Conservation (phyloP, 169 alveolate genomes). For the Cryptosporidium felis region DNA sequence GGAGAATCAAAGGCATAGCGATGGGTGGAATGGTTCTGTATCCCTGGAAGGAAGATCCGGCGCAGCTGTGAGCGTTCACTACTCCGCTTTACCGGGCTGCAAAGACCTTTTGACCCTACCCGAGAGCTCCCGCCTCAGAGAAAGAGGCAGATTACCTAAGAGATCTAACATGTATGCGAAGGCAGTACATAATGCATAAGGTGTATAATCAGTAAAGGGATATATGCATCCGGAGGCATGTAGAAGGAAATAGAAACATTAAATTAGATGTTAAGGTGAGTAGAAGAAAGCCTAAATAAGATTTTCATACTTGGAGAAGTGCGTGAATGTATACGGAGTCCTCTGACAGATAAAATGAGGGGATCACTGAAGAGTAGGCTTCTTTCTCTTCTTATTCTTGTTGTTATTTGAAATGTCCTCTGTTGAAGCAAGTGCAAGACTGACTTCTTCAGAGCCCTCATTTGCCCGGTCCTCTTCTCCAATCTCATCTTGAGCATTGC, state of each 20-base stretch:
- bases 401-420: not conserved
- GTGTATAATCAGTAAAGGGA: no score
- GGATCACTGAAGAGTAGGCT: no score
- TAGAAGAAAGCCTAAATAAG: no score
- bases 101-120: not conserved
- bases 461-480: not conserved
- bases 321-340: no score
- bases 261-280: no score
- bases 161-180: no score
- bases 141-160: not conserved
- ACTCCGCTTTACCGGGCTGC: not conserved
- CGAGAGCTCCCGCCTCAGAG: not conserved
- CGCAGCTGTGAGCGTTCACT: constrained; percentile 82
- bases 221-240: no score
- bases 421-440: not conserved
- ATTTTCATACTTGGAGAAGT: no score
- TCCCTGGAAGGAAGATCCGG: constrained; percentile 83
- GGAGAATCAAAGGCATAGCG: not conserved
- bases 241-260: no score
- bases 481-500: not conserved
- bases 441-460: not conserved
- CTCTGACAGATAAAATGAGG: no score
- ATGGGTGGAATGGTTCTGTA: constrained; percentile 74
- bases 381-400: constrained; percentile 1
- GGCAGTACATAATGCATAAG: no score